Conservation (phyloP, 2,329 filamentous ascomycete species). For the Aspergillus proliferans region DNA sequence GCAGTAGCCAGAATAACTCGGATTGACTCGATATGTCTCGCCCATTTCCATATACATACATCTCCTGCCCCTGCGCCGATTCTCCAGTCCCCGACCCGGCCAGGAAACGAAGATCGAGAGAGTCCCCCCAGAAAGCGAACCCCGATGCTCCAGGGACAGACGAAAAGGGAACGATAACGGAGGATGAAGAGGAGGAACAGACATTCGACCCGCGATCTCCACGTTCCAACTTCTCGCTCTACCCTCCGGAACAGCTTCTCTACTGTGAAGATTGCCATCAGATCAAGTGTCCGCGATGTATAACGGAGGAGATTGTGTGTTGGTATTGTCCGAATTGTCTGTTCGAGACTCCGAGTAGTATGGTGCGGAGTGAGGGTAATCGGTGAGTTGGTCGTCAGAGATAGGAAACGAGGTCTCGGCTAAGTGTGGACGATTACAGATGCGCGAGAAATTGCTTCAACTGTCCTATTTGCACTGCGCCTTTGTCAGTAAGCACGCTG, state of each 20-base stretch:
- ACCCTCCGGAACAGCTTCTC: conserved; percentile 84
- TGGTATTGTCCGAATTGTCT: conserved; percentile 94
- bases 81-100: conserved; percentile 35
- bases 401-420: conserved; percentile 4
- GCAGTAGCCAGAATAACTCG: no score
- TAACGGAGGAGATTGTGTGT: conserved; percentile 86
- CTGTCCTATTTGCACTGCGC: conserved; percentile 80
- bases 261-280: conserved; percentile 98
- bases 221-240: conserved; percentile 84
- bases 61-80: conserved; percentile 59
- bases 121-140: conserved; percentile 27
- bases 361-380: conserved; percentile 87
- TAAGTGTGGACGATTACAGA: conserved; percentile 41
- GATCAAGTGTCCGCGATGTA: conserved; percentile 87
- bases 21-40: conserved; percentile 41
- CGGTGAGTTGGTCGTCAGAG: conserved; percentile 52
- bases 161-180: conserved; percentile 14
- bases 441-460: conserved; percentile 94
- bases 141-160: conserved; percentile 9
- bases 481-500: conserved; percentile 67
- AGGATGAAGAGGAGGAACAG: conserved; percentile 63
- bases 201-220: conserved; percentile 81
- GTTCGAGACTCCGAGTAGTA: conserved; percentile 91
- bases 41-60: conserved; percentile 58
- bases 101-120: conserved; percentile 34